Conservation (phyloP, 2,329 filamentous ascomycete species). For the Curvularia sp. region DNA sequence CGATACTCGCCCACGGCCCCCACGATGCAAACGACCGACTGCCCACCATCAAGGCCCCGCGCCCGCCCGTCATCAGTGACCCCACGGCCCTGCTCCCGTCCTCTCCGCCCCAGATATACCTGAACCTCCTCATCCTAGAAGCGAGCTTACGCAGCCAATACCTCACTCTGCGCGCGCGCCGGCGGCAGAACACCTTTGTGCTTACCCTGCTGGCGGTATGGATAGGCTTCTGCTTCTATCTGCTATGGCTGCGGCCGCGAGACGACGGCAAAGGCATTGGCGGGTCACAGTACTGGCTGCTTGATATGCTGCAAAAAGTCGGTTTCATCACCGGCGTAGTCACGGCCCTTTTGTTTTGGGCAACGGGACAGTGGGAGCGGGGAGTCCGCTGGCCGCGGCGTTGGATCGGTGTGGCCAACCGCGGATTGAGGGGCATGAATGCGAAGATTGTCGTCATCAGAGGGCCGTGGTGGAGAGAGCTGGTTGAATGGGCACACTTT, state of each 20-base stretch:
- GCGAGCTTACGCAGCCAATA: constrained; percentile 92
- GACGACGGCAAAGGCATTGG: constrained; percentile 92
- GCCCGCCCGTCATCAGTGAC: constrained; percentile 60
- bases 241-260: constrained; percentile 91
- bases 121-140: constrained; percentile 96
- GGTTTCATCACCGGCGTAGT: constrained; percentile 90
- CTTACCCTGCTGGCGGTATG: constrained; percentile 79
- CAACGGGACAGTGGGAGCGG: constrained; percentile 93
- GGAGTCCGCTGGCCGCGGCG: constrained; percentile 92
- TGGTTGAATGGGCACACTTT: constrained; percentile 75
- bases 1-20: constrained; percentile 22
- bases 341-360: constrained; percentile 87
- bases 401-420: constrained; percentile 88
- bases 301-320: constrained; percentile 88
- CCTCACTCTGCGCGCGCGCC: constrained; percentile 83
- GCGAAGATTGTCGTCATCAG: constrained; percentile 92
- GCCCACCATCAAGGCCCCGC: constrained; percentile 48
- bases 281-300: constrained; percentile 94
- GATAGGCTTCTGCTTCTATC: constrained; percentile 85
- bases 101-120: constrained; percentile 93
- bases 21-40: constrained; percentile 53
- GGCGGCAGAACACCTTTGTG: constrained; percentile 93
- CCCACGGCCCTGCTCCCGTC: constrained; percentile 84
- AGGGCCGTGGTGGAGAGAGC: constrained; percentile 80
- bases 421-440: constrained; percentile 90